Evolutionary conservation across 352 stramenopile genomes (phyloP), one percentile per base, ranked within the genome.

Genomic region (Pythium apleroticum): DNA sequence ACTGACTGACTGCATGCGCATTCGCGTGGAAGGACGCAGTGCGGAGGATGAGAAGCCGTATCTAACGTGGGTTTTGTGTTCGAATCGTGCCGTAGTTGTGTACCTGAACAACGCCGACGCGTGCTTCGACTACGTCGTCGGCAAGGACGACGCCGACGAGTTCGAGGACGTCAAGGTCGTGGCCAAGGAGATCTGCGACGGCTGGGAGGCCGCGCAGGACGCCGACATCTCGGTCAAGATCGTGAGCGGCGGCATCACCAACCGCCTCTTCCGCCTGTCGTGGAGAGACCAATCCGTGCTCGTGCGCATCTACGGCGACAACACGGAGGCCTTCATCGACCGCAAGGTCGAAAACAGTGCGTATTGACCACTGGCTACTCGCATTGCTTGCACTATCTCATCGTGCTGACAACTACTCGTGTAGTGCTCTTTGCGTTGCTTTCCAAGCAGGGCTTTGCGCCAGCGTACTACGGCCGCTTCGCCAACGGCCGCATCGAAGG

Each of bases 271-370:
- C 77, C 87, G 88, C 22, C 75, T 97, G 57, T 73, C 77, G 24
- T 93, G 77, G 73, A 53, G 76, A 20, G 82, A 88, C 53, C 60
- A 71, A 70, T 91, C 85, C 43, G 86, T 96, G 48, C 80, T 98
- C 19, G 82, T 98, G 52, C 87, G 93, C 22, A 70, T 98, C 41
- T 98, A 98, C 57, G 93, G 93, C 22, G 76, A 93, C 62, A 94
- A 98, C 77, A 98, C 93, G 35, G 93, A 98, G 60, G 81, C 92
- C 25, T 91, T 98, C 39, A 98, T 98, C 59, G 90, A 98, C 76
- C 78, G 93, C 65, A 73, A 76, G n/a, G 75, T 92, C 46, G 93
- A 98, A 63, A 98, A 96, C 76, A 89, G 87, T 95, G 76, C 67
- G 81, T 77, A n/a, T 39, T 15, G 15, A 11, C 27, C 11, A 8